These are phyloP conservation scores for Cladobotryum protrusum DNA, from an alignment of 2,329 filamentous ascomycete genomes.

Conservation along the genomic window DNA sequence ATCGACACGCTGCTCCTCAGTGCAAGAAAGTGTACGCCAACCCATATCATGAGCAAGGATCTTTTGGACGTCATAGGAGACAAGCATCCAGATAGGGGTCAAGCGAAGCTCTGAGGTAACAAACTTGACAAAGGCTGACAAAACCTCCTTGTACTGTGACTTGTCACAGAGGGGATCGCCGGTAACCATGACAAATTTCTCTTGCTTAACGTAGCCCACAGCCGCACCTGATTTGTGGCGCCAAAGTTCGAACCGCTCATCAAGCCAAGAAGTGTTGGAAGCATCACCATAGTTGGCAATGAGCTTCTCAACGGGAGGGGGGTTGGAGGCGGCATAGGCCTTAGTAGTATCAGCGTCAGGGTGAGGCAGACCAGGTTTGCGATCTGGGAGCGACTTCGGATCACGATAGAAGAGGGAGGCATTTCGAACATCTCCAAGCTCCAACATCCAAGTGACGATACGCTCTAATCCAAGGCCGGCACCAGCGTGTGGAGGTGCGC, in stretches of 20 bases:
- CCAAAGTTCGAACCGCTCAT: slow-evolving; percentile 84
- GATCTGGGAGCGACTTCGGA: slow-evolving; percentile 75
- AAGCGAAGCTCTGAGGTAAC: slow-evolving; percentile 62
- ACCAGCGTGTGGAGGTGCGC: slow-evolving; percentile 81
- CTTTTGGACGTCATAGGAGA: slow-evolving; percentile 71
- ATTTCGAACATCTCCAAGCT: slow-evolving; percentile 82
- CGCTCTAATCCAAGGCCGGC: slow-evolving; percentile 87
- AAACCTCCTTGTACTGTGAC: slow-evolving; percentile 67
- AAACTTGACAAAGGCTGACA: slow-evolving; percentile 67
- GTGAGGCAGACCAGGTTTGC: slow-evolving; percentile 63
- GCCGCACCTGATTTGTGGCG: slow-evolving; percentile 79
- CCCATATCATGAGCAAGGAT: slow-evolving; percentile 73
- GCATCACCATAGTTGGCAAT: slow-evolving; percentile 95
- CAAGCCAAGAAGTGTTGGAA: slow-evolving; percentile 88
- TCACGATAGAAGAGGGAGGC: slow-evolving; percentile 84
- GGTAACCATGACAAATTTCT: slow-evolving; percentile 74
- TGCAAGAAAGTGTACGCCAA: slow-evolving; percentile 85
- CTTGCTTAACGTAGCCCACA: slow-evolving; percentile 72
- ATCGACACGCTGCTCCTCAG: slow-evolving; percentile 82
- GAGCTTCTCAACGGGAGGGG: slow-evolving; percentile 75
- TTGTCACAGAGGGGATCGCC: slow-evolving; percentile 82
- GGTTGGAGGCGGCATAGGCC: slow-evolving; percentile 41
- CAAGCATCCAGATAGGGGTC: slow-evolving; percentile 84
- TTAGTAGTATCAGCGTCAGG: slow-evolving; percentile 74
- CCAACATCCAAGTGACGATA: slow-evolving; percentile 77